Percentiles rank a stretch among this genome's conserved stretches.
phyloP scores from a whole-genome alignment of 768 basidiomycete genomes.

The Lentinula sp. region DNA sequence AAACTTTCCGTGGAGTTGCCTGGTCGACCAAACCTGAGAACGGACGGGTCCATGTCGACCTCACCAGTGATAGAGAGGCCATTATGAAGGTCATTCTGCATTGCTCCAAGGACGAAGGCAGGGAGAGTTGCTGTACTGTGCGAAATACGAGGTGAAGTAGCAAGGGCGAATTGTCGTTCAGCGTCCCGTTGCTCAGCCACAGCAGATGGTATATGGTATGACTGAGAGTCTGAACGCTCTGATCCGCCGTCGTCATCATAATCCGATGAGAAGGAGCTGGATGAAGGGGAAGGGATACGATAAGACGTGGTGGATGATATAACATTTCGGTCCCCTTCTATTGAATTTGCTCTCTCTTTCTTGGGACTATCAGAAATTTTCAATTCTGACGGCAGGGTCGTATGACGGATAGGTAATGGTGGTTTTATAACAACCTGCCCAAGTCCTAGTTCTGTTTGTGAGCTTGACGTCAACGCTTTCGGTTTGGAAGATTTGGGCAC shows the following conservation, averaged over 20 bases:
- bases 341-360: not conserved
- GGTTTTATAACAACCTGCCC: slow-evolving; percentile 22
- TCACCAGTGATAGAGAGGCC: not conserved
- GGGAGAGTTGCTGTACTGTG: slow-evolving; percentile 13
- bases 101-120: slow-evolving; percentile 3
- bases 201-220: slow-evolving; percentile 40
- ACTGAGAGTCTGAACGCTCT: not conserved
- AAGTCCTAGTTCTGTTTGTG: not conserved
- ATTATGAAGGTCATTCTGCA: not conserved
- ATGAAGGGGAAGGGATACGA: not conserved
- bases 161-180: slow-evolving; percentile 17
- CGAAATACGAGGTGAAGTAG: slow-evolving; percentile 6
- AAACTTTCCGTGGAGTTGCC: slow-evolving; percentile 72
- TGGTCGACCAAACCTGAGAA: slow-evolving; percentile 70
- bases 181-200: slow-evolving; percentile 22
- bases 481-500: slow-evolving; percentile 26
- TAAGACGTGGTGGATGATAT: not conserved
- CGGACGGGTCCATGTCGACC: slow-evolving; percentile 65
- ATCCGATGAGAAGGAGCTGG: slow-evolving; percentile 4
- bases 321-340: not conserved
- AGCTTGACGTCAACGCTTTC: slow-evolving; percentile 23
- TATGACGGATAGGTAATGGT: not conserved
- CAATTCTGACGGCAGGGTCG: not conserved
- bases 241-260: not conserved
- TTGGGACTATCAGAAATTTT: not conserved